Evolutionary conservation across 2,329 filamentous ascomycete species (phyloP), one percentile per base, ranked within the genome.

Genomic region (Ceratocystis variospora): DNA sequence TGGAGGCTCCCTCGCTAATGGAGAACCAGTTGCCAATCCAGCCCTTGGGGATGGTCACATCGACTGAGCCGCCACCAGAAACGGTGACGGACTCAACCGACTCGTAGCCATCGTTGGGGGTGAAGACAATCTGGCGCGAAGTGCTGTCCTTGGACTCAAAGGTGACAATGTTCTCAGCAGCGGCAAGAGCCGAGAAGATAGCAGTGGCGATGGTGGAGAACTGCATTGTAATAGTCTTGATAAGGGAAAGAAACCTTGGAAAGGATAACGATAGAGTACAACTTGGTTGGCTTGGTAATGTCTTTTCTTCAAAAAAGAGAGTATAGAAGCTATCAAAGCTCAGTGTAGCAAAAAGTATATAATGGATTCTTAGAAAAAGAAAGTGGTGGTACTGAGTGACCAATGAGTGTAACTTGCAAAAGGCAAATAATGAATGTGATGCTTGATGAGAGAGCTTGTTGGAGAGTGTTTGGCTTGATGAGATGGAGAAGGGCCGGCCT

Each of bases 81-180:
- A 84, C 75, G 15, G 72, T 72, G 69, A 82, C 72, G 17, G 76
- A 67, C 19, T 72, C 70, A 57, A 81, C 71, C 1, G 72, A 44
- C n/a, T 70, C 50, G 25, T 71, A 71, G 63, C 77, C 78, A 0
- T 72, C 71, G 61, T 48, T 68, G 70, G 76, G 70, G 37, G 79
- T 82, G 75, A 83, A 82, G 75, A 78, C 70, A 73, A 84, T 71
- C 61, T 77, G 79, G 73, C 81, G 79, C 67, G 74, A 72, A 44
- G 74, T 75, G 67, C 74, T 71, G 73, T 87, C 84, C 63, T 84
- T 80, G 70, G 81, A 84, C 74, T 79, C 71, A 76, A 87, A 85
- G 70, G 80, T 83, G 71, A 87, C 75, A 45, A 75, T 74, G 74
- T 79, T 80, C 72, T 72, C 73, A 67, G 79, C 81, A 70, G 79